A percentile compares a stretch with the other conserved stretches of the same genome.
phyloP scores from a whole-genome alignment of 176 grass and related monocot genomes.

The Tillandsia fasciculata region DNA sequence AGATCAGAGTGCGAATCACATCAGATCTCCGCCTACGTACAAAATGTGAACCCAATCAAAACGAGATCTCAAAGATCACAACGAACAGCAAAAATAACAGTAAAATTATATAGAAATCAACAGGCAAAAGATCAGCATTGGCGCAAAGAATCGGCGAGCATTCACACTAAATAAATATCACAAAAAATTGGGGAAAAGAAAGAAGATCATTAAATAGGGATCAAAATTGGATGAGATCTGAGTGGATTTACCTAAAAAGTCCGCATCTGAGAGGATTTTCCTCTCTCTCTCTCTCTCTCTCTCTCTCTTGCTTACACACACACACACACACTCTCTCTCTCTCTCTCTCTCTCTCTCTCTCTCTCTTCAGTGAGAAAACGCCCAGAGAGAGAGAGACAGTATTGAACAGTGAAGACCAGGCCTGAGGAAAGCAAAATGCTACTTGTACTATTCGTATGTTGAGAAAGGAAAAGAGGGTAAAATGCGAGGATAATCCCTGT shows the following conservation, averaged over 20 bases:
- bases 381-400: too few relatives aligned
- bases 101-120: slow-evolving; percentile 10
- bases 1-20: background rate
- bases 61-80: background rate
- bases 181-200: background rate
- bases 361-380: slow-evolving; percentile 7
- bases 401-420: background rate
- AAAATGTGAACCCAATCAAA: slow-evolving; percentile 1
- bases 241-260: background rate
- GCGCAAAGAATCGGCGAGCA: background rate
- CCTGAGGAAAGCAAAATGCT: background rate
- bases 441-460: too few relatives aligned
- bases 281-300: background rate
- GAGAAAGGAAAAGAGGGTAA: background rate
- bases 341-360: slow-evolving; percentile 2
- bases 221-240: background rate
- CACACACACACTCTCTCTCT: background rate
- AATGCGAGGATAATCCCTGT: background rate
- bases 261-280: background rate
- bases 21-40: slow-evolving; percentile 11
- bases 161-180: background rate
- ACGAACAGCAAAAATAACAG: slow-evolving; percentile 13
- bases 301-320: background rate
- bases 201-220: background rate
- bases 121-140: background rate